Conservation (phyloP, 176 grass and related monocot species). For the Aegilops sharonensis region DNA sequence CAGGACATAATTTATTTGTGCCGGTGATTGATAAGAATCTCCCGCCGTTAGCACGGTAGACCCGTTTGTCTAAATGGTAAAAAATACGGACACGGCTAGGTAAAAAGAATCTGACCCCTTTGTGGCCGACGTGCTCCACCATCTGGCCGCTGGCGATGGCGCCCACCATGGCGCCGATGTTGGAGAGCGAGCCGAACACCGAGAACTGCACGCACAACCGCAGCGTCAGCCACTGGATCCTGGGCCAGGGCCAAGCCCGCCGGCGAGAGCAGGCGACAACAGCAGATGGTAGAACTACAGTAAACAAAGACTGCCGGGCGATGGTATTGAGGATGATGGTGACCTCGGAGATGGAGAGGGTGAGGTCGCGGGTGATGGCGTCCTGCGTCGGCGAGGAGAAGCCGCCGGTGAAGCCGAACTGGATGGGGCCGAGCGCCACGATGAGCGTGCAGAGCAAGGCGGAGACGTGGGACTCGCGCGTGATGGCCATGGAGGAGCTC, state of each 20-base stretch:
- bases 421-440: conserved; percentile 87
- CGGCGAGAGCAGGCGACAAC: too few relatives aligned
- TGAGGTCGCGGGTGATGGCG: conserved; percentile 71
- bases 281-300: too few relatives aligned
- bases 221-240: too few relatives aligned
- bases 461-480: conserved; percentile 73
- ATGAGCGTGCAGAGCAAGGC: conserved; percentile 94
- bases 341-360: conserved; percentile 80
- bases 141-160: conserved; percentile 95
- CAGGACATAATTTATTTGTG: too few relatives aligned
- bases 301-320: too few relatives aligned
- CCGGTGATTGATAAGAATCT: too few relatives aligned
- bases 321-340: too few relatives aligned
- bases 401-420: conserved; percentile 91
- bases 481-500: conserved; percentile 52
- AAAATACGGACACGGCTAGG: too few relatives aligned
- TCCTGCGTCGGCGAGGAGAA: conserved; percentile 86
- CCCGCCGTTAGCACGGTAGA: too few relatives aligned
- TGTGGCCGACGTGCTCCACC: conserved; percentile 78
- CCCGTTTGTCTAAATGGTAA: too few relatives aligned
- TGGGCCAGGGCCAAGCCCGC: too few relatives aligned
- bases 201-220: conserved; percentile 60
- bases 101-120: conserved; percentile 54
- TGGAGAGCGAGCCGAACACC: conserved; percentile 84
- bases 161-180: conserved; percentile 89